These are phyloP conservation scores for Quercus bicolor DNA, from an alignment of 306 rosid genomes.

Conservation along the genomic window DNA sequence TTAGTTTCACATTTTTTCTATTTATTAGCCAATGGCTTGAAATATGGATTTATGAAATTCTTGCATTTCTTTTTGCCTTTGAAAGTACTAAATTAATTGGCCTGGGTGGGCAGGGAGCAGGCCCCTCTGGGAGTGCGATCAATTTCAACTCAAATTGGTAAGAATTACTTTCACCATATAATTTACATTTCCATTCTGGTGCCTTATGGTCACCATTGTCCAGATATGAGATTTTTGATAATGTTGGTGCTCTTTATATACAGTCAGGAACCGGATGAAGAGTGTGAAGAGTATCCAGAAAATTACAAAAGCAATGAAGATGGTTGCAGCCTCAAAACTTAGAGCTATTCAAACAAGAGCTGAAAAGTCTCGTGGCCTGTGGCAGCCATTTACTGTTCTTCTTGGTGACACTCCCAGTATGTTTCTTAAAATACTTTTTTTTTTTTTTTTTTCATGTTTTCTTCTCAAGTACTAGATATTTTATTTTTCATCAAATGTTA, in stretches of 20 bases:
- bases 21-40: not conserved
- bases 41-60: not conserved
- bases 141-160: conserved; percentile 92
- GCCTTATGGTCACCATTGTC: not conserved
- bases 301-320: conserved; percentile 98
- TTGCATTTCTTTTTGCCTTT: not conserved
- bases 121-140: conserved; percentile 67
- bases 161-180: conserved; percentile 13
- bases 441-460: not conserved
- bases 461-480: not conserved
- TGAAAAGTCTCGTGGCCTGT: conserved; percentile 91
- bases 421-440: conserved; percentile 15
- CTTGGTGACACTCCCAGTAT: conserved; percentile 83
- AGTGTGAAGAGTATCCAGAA: conserved; percentile 97
- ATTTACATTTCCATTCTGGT: not conserved
- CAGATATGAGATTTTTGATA: not conserved
- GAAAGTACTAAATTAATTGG: not conserved
- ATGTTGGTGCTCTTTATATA: conserved; percentile 10
- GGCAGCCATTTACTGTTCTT: conserved; percentile 99
- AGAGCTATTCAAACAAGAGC: conserved; percentile 79
- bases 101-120: conserved; percentile 59
- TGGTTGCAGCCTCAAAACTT: conserved; percentile 99
- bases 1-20: not conserved
- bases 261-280: conserved; percentile 95
- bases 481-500: not conserved